Percentiles rank a stretch among this genome's conserved stretches.
Conservation (phyloP, 305 asterid species). For the Solanum chacoense region DNA sequence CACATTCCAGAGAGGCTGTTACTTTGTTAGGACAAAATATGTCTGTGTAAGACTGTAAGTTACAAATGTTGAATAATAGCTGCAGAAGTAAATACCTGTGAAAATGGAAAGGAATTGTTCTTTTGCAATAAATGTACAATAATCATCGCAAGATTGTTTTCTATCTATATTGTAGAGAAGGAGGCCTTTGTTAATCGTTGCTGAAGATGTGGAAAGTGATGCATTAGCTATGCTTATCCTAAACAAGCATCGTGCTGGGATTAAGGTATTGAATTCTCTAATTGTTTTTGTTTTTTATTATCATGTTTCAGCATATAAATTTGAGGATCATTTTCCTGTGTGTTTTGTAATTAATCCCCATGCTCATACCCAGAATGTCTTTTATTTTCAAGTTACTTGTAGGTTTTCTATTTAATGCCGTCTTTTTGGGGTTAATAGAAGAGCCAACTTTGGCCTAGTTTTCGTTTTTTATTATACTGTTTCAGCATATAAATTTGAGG, state of each 20-base stretch:
- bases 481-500: not conserved
- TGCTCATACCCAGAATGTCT: not conserved
- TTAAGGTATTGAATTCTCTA: constrained; percentile 33
- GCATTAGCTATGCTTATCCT: constrained; percentile 65
- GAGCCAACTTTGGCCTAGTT: constrained; percentile 39
- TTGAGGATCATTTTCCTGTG: not conserved
- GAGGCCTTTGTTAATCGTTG: constrained; percentile 67
- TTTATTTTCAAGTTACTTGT: not conserved
- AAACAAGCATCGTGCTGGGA: constrained; percentile 78
- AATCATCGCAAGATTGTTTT: not conserved
- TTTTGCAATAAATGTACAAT: not conserved
- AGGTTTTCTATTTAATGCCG: constrained; percentile 59
- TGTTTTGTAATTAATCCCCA: not conserved
- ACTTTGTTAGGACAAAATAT: not conserved
- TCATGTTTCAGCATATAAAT: not conserved
- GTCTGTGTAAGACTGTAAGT: not conserved
- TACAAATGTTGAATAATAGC: not conserved
- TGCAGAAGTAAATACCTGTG: not conserved
- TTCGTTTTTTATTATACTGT: not conserved
- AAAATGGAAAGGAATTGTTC: not conserved
- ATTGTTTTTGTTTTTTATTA: not conserved
- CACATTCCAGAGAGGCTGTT: not conserved
- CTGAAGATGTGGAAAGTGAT: constrained; percentile 83
- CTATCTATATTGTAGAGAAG: constrained; percentile 34
- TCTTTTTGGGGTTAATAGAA: constrained; percentile 73